Evolutionary conservation across 352 stramenopile genomes (phyloP), one percentile per base, ranked within the genome.

Genomic region (Phytopythium delawarense): DNA sequence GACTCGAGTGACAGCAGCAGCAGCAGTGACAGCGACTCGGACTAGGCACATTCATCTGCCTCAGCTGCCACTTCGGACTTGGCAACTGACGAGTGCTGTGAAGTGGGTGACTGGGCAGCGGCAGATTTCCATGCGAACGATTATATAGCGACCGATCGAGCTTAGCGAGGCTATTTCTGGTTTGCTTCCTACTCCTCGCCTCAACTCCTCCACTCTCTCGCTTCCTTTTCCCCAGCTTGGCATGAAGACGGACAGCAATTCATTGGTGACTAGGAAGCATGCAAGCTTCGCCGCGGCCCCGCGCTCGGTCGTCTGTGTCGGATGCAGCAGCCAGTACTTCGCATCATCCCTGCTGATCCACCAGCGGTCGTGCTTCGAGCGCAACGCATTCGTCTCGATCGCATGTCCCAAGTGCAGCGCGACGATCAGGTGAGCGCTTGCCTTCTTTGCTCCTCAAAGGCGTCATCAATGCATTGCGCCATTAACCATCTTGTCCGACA

Each of bases 351-450:
- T 92, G n/a, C 64, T 67, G 0, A 88, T 92, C 59, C 83, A 92
- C 52, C 80, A 90, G 58, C 89, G 89, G 56, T 73, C 63, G 5
- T 92, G 83, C 57, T 92, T 86, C 57, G 72, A 81, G 42, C 75
- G 75, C n/a, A 79, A 92, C 34, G 64, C 71, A 2, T 88, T 87
- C 39, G 72, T 81, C 11, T 63, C 83, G 15, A 49, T 92, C 12
- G 21, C 45, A 34, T 92, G 83, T 35, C 54, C 63, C 9, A 75
- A 59, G 28, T 92, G 83, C 62, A 64, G 71, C 32, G 12, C 11
- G 0, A 34, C 44, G 4, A 48, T 90, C 42, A 70, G 71, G 74
- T 81, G 48, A 20, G 69, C 35, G 9, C 35, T 15, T 63, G 11
- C 13, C 5, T 18, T 39, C 13, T 12, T 18, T 39, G 15, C 45